These are phyloP conservation scores for Warburgia ugandensis DNA, from an alignment of 164 flowering plant genomes.

Conservation along the genomic window DNA sequence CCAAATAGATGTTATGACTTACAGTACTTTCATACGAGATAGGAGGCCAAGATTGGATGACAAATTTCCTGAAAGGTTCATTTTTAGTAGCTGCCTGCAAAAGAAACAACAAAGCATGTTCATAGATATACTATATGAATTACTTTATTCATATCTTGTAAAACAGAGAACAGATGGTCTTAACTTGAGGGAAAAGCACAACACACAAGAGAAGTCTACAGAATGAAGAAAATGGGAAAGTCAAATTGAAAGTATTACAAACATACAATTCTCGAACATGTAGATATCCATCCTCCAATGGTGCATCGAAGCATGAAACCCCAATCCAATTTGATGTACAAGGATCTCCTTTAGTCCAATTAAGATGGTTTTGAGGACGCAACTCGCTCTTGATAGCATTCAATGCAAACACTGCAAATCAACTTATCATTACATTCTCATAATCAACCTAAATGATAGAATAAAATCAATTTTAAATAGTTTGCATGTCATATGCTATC, in stretches of 20 bases:
- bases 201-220: neutral
- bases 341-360: slow-evolving; percentile 71
- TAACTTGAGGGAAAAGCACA: neutral
- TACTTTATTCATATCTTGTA: neutral
- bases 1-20: slow-evolving; percentile 28
- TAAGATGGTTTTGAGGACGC: slow-evolving; percentile 35
- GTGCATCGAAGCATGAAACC: slow-evolving; percentile 37
- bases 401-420: slow-evolving; percentile 56
- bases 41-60: slow-evolving; percentile 71
- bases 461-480: too few species aligned
- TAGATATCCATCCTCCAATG: slow-evolving; percentile 43
- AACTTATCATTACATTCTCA: too few species aligned
- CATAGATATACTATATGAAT: neutral
- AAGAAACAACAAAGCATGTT: neutral
- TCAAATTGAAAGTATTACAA: neutral
- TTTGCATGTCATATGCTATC: too few species aligned
- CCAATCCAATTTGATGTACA: slow-evolving; percentile 79
- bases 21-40: slow-evolving; percentile 64
- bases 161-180: neutral
- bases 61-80: slow-evolving; percentile 70
- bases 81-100: slow-evolving; percentile 28
- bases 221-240: neutral
- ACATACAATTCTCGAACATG: slow-evolving; percentile 65
- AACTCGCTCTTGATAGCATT: slow-evolving; percentile 35
- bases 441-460: too few species aligned